A percentile compares a stretch with the other conserved stretches of the same genome.
Conservation (phyloP, 164 flowering plant species). For the Stephania yunnanensis region DNA sequence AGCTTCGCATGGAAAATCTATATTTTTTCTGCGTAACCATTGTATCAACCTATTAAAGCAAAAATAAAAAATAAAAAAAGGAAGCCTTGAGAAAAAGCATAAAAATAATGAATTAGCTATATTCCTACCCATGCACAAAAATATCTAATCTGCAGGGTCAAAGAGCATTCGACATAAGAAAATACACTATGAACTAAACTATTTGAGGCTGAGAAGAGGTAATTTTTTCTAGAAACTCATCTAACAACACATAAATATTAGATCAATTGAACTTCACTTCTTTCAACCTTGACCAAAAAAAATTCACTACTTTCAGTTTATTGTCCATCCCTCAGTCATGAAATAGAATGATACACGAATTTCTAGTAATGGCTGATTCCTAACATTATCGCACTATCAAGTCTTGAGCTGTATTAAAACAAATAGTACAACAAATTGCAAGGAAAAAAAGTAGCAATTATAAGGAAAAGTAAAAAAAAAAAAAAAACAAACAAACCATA, state of each 20-base stretch:
- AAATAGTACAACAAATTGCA: background rate
- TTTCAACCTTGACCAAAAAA: no score
- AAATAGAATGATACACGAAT: background rate
- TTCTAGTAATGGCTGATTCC: background rate
- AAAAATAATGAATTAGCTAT: background rate
- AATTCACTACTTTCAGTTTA: background rate
- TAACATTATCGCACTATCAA: background rate
- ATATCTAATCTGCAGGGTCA: background rate
- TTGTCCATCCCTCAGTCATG: background rate
- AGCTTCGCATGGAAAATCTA: constrained; percentile 81
- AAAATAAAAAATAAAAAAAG: background rate
- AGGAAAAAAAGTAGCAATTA: background rate
- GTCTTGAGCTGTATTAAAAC: background rate
- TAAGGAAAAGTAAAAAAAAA: background rate
- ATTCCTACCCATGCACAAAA: background rate
- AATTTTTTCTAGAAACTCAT: no score
- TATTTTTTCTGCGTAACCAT: constrained; percentile 75
- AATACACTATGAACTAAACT: background rate
- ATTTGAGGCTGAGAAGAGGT: background rate
- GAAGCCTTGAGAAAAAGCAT: background rate
- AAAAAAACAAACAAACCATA: constrained; percentile 22
- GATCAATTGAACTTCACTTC: background rate
- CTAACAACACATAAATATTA: no score
- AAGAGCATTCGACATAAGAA: background rate
- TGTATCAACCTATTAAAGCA: constrained; percentile 65